phyloP scores from a whole-genome alignment of 805 yeast species.

The Zygosaccharomyces pseudorouxii region DNA sequence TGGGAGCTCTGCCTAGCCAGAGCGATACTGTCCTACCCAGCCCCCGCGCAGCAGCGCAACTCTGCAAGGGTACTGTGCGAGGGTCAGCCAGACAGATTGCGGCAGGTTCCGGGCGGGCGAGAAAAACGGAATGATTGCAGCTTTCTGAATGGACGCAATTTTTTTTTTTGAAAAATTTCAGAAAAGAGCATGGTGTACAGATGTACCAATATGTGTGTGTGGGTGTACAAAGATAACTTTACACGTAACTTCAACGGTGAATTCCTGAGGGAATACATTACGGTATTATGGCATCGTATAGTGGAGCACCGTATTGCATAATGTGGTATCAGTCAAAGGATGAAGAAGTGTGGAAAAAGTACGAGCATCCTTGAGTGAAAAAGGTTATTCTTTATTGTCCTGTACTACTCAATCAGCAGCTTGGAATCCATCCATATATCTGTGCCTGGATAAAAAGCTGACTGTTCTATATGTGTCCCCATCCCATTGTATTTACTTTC shows the following conservation, averaged over 20 bases:
- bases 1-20: neutral
- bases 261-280: too few species aligned
- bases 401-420: too few species aligned
- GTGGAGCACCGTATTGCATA: neutral
- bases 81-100: neutral
- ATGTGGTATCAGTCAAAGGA: too few species aligned
- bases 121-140: neutral
- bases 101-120: neutral
- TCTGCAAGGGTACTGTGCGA: neutral
- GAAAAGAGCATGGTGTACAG: neutral
- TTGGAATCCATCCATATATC: too few species aligned
- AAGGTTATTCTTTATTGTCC: too few species aligned
- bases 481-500: too few species aligned
- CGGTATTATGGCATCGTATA: neutral
- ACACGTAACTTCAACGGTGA: neutral
- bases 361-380: too few species aligned
- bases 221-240: neutral
- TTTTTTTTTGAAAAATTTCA: neutral
- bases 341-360: too few species aligned
- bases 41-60: too few species aligned
- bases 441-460: too few species aligned
- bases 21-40: too few species aligned
- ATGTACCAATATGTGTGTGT: neutral
- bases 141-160: neutral
- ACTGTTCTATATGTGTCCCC: too few species aligned